Percentiles rank a stretch among this genome's conserved stretches.
Evolutionary conservation across 1,284 basidiomycete species (phyloP).

Genomic region (Xerocomus minutiporus): DNA sequence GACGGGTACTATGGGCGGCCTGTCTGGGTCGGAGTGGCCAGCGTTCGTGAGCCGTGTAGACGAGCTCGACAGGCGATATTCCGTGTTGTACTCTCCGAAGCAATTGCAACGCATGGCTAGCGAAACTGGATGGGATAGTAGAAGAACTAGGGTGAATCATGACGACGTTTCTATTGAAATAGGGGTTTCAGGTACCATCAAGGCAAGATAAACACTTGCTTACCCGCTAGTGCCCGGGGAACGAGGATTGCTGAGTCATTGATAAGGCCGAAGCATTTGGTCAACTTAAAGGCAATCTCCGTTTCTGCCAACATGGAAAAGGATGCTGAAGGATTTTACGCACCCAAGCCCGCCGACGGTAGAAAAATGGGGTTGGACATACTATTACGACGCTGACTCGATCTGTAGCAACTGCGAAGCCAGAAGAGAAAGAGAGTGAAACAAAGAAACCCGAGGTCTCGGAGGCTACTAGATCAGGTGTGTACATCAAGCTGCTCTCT

Average conservation of each 20-base stretch:
- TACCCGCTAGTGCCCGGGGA: background rate
- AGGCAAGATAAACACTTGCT: background rate
- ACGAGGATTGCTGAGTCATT: constrained; percentile 24
- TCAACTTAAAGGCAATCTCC: background rate
- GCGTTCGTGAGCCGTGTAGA: constrained; percentile 47
- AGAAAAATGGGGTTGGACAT: background rate
- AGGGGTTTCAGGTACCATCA: background rate
- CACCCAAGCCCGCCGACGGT: constrained; percentile 37
- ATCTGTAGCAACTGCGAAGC: constrained; percentile 13
- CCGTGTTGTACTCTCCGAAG: constrained; percentile 47
- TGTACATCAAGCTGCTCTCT: constrained; percentile 5
- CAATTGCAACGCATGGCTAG: constrained; percentile 29
- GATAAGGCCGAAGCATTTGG: background rate
- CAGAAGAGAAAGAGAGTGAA: constrained; percentile 28
- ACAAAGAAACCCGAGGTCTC: constrained; percentile 20
- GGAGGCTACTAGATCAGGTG: constrained; percentile 24
- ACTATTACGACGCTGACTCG: constrained; percentile 11
- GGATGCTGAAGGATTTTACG: constrained; percentile 73
- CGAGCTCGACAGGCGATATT: constrained; percentile 47
- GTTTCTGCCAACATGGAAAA: constrained; percentile 41
- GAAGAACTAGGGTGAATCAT: constrained; percentile 15
- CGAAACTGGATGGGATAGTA: constrained; percentile 19
- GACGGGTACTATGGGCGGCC: constrained; percentile 5
- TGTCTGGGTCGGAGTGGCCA: constrained; percentile 49
- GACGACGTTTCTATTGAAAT: background rate